phyloP scores from a whole-genome alignment of 2,329 filamentous ascomycete genomes.

The Calonectria leucothoes region DNA sequence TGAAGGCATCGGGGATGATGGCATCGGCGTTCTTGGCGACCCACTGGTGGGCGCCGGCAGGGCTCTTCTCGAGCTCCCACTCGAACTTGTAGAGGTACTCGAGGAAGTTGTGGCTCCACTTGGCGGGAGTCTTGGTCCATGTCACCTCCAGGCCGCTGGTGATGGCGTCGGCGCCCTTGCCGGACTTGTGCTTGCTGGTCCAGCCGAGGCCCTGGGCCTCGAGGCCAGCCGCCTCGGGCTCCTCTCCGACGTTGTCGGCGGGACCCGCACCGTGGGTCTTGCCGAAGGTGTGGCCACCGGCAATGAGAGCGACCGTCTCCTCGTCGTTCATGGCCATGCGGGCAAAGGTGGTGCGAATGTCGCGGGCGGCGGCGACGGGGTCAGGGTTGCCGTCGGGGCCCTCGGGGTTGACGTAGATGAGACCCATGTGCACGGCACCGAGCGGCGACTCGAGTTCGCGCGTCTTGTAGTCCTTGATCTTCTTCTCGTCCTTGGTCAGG shows the following conservation, averaged over 20 bases:
- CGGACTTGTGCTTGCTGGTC: slow-evolving; percentile 71
- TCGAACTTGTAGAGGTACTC: slow-evolving; percentile 83
- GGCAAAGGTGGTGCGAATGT: slow-evolving; percentile 79
- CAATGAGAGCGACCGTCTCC: slow-evolving; percentile 82
- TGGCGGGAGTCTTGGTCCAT: slow-evolving; percentile 80
- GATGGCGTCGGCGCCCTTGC: slow-evolving; percentile 79
- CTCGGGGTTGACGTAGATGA: slow-evolving; percentile 87
- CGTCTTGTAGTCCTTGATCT: background rate
- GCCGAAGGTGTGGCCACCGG: slow-evolving; percentile 83
- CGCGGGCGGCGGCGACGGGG: slow-evolving; percentile 73
- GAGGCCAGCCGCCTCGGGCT: slow-evolving; percentile 74
- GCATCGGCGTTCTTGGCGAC: slow-evolving; percentile 76
- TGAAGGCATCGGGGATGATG: slow-evolving; percentile 79
- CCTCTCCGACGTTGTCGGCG: slow-evolving; percentile 68
- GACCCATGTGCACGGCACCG: slow-evolving; percentile 74
- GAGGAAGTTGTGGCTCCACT: slow-evolving; percentile 82
- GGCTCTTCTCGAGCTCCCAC: slow-evolving; percentile 81
- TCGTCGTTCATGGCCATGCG: slow-evolving; percentile 88
- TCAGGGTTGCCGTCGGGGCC: slow-evolving; percentile 79
- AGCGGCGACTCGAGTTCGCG: slow-evolving; percentile 70
- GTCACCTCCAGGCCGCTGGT: slow-evolving; percentile 83
- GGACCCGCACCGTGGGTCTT: slow-evolving; percentile 76
- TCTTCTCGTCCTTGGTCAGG: slow-evolving; percentile 24
- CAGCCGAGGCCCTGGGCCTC: slow-evolving; percentile 77
- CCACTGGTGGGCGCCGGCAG: slow-evolving; percentile 82